These are phyloP conservation scores for Pyricularia sp. DNA, from an alignment of 2,329 filamentous ascomycete species.

Conservation along the genomic window DNA sequence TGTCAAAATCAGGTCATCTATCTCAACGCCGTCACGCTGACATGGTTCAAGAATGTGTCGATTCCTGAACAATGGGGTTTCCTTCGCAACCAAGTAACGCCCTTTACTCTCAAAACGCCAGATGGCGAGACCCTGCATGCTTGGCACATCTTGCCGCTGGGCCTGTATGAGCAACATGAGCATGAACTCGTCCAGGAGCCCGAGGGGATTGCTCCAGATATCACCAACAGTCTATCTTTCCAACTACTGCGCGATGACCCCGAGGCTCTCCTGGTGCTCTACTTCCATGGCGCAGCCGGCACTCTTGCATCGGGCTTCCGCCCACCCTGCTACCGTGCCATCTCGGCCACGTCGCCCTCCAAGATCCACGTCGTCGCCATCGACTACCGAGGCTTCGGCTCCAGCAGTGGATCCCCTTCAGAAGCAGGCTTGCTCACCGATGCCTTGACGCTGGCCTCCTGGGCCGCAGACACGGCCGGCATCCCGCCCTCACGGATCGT, in stretches of 20 bases:
- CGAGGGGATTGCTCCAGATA: constrained; percentile 21
- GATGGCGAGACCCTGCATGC: constrained; percentile 62
- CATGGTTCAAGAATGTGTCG: constrained; percentile 51
- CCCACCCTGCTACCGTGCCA: constrained; percentile 44
- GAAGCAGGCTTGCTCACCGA: constrained; percentile 46
- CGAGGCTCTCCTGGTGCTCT: constrained; percentile 32
- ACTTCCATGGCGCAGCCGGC: constrained; percentile 47
- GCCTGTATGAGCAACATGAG: constrained; percentile 54
- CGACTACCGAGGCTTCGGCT: constrained; percentile 54
- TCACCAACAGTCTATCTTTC: constrained; percentile 28
- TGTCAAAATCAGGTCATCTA: constrained; percentile 49
- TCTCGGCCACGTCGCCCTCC: constrained; percentile 37
- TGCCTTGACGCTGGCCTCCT: constrained; percentile 41
- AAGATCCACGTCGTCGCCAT: constrained; percentile 49
- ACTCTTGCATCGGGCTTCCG: constrained; percentile 47
- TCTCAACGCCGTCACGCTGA: constrained; percentile 41
- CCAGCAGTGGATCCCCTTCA: constrained; percentile 40
- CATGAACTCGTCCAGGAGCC: constrained; percentile 29
- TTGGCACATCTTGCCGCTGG: constrained; percentile 68
- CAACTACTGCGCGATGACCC: constrained; percentile 34
- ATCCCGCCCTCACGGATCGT: constrained; percentile 46
- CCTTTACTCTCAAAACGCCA: constrained; percentile 55
- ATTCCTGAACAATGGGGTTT: constrained; percentile 64
- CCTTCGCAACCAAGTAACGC: constrained; percentile 60
- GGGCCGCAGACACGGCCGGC: constrained; percentile 39